phyloP scores from a whole-genome alignment of 2,329 filamentous ascomycete species.

The Meredithiella fracta region DNA sequence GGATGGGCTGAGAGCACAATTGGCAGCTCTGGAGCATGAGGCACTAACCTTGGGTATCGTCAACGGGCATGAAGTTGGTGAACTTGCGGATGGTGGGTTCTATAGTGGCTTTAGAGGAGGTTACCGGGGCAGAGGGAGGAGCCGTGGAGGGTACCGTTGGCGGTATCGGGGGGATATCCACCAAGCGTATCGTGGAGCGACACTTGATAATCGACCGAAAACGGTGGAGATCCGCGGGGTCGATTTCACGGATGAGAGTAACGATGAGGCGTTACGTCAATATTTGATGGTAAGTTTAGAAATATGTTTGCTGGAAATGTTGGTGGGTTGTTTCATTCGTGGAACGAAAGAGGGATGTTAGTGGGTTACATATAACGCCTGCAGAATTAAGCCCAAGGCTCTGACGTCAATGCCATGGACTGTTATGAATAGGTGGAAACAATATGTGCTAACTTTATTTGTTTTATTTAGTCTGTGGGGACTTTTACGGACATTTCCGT shows the following conservation, averaged over 20 bases:
- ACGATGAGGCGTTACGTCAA: constrained; percentile 54
- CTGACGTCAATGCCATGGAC: background rate
- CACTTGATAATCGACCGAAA: constrained; percentile 61
- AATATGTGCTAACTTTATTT: background rate
- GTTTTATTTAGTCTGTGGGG: constrained; percentile 35
- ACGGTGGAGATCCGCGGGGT: constrained; percentile 47
- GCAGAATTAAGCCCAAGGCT: background rate
- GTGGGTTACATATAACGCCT: background rate
- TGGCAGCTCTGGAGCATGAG: constrained; percentile 58
- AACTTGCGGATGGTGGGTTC: constrained; percentile 25
- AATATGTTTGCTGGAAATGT: background rate
- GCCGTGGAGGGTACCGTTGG: constrained; percentile 18
- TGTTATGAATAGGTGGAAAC: background rate
- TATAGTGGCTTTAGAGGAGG: constrained; percentile 25
- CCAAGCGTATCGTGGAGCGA: constrained; percentile 44
- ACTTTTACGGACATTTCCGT: constrained; percentile 44
- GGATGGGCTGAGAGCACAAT: constrained; percentile 50
- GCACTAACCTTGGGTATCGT: constrained; percentile 52
- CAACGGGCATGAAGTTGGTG: constrained; percentile 21
- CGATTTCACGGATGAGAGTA: constrained; percentile 43
- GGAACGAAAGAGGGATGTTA: background rate
- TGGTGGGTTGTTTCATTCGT: background rate
- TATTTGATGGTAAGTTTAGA: constrained; percentile 45
- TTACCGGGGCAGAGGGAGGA: constrained; percentile 21
- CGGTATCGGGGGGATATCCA: constrained; percentile 27